Percentiles rank a stretch among this genome's conserved stretches.
Evolutionary conservation across 768 basidiomycete genomes (phyloP).

Genomic region (Leccinum boreale): DNA sequence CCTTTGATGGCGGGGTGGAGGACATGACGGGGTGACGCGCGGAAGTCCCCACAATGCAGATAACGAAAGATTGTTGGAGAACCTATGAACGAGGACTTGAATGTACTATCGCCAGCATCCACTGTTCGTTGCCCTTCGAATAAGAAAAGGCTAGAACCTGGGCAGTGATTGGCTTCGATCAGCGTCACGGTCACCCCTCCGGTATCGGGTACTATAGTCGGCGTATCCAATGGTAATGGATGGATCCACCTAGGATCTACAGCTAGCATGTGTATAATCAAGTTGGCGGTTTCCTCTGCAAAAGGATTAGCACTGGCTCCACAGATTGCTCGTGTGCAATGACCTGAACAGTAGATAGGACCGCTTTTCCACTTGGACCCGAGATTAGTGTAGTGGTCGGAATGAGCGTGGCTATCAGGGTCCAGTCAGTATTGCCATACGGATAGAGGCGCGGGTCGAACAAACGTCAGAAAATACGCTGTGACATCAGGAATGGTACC

Average conservation of each 20-base stretch:
- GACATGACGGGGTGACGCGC: slow-evolving; percentile 85
- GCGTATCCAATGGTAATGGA: slow-evolving; percentile 76
- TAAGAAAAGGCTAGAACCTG: slow-evolving; percentile 90
- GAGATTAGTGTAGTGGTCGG: slow-evolving; percentile 93
- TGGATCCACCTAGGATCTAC: slow-evolving; percentile 90
- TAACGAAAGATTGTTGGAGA: slow-evolving; percentile 75
- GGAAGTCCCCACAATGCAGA: slow-evolving; percentile 93
- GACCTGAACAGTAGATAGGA: slow-evolving; percentile 90
- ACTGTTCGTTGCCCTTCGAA: slow-evolving; percentile 91
- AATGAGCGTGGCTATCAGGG: slow-evolving; percentile 81
- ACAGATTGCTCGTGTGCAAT: background rate
- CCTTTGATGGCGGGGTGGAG: slow-evolving; percentile 80
- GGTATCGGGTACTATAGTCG: slow-evolving; percentile 74
- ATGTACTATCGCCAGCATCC: slow-evolving; percentile 81
- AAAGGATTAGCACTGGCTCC: background rate
- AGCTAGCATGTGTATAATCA: slow-evolving; percentile 87
- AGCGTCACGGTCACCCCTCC: slow-evolving; percentile 86
- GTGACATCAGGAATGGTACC: slow-evolving; percentile 86
- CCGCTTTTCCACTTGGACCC: slow-evolving; percentile 86
- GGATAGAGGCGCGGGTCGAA: background rate
- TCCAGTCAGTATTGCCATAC: slow-evolving; percentile 7
- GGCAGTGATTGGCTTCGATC: slow-evolving; percentile 99
- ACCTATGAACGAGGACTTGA: slow-evolving; percentile 69
- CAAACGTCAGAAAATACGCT: slow-evolving; percentile 88
- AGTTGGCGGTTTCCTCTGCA: slow-evolving; percentile 76